Conservation (phyloP, 306 rosid species). For the Adenanthera pavonina region DNA sequence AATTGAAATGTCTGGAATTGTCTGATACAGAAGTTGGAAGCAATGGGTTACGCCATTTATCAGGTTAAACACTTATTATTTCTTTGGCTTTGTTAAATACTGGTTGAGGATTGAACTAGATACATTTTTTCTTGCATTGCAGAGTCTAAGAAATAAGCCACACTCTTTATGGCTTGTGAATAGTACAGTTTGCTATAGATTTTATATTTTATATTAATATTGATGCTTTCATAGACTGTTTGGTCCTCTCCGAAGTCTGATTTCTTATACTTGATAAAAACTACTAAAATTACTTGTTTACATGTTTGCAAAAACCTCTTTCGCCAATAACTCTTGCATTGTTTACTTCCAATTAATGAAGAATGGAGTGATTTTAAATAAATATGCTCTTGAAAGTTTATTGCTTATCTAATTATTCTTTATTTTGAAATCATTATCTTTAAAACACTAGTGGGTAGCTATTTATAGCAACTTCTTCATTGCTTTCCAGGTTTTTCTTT, state of each 20-base stretch:
- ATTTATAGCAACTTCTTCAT: conserved; percentile 7
- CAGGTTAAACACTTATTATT: conserved; percentile 58
- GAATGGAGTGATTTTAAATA: background rate
- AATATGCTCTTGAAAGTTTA: background rate
- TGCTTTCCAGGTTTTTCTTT: conserved; percentile 15
- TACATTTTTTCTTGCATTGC: too few relatives aligned
- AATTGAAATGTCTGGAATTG: conserved; percentile 84
- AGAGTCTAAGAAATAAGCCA: too few relatives aligned
- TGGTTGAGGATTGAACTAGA: background rate
- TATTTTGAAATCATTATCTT: background rate
- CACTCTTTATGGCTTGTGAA: too few relatives aligned
- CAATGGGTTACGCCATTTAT: conserved; percentile 82
- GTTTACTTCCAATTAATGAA: background rate
- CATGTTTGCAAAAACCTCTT: background rate
- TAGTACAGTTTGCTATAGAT: too few relatives aligned
- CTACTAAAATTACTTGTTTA: background rate
- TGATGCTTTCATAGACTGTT: background rate
- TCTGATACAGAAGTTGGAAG: conserved; percentile 91
- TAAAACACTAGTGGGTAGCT: background rate
- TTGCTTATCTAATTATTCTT: background rate
- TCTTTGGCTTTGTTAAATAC: background rate
- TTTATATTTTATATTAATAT: too few relatives aligned
- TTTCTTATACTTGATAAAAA: background rate
- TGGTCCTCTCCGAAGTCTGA: background rate
- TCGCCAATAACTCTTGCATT: background rate